Percentiles rank a stretch among this genome's conserved stretches.
These are phyloP conservation scores for Omphalotus guepiniiformis DNA, from an alignment of 768 basidiomycete species.

Conservation along the genomic window DNA sequence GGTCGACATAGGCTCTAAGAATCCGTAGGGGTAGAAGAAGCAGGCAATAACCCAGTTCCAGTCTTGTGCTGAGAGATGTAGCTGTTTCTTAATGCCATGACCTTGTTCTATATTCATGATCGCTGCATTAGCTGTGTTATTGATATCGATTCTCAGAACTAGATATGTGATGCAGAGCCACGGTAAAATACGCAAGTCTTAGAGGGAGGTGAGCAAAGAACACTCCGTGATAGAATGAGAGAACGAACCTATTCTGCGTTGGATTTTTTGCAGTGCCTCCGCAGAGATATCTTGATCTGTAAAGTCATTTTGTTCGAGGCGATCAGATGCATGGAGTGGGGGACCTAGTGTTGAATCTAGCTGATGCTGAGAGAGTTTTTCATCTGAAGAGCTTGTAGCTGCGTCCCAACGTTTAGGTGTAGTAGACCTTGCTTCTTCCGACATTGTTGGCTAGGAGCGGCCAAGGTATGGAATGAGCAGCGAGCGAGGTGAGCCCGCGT, in stretches of 20 bases:
- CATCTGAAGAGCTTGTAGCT: no score
- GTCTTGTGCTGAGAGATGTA: slow-evolving; percentile 16
- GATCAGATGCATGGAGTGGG: no score
- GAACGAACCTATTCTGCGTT: slow-evolving; percentile 11
- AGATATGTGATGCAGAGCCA: slow-evolving; percentile 16
- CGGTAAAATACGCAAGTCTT: slow-evolving; percentile 12
- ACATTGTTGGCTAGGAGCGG: no score
- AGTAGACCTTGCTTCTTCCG: no score
- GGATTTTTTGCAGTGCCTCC: slow-evolving; percentile 7
- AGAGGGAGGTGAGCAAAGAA: background rate
- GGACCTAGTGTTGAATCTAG: no score
- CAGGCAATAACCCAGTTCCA: slow-evolving; percentile 21
- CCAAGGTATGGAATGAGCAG: no score
- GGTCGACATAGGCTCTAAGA: slow-evolving; percentile 16
- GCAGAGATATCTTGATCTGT: no score
- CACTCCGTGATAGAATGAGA: slow-evolving; percentile 4
- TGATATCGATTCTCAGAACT: slow-evolving; percentile 19
- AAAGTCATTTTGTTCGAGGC: no score
- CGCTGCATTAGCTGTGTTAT: slow-evolving; percentile 18
- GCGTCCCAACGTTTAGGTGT: no score
- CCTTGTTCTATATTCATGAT: slow-evolving; percentile 18
- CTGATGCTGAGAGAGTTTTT: no score
- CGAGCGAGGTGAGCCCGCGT: no score
- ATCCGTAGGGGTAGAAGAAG: slow-evolving; percentile 19
- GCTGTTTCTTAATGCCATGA: slow-evolving; percentile 16